A percentile compares a stretch with the other conserved stretches of the same genome.
Evolutionary conservation across 1,284 basidiomycete genomes (phyloP).

Genomic region (Microbotryomycetes sp.): DNA sequence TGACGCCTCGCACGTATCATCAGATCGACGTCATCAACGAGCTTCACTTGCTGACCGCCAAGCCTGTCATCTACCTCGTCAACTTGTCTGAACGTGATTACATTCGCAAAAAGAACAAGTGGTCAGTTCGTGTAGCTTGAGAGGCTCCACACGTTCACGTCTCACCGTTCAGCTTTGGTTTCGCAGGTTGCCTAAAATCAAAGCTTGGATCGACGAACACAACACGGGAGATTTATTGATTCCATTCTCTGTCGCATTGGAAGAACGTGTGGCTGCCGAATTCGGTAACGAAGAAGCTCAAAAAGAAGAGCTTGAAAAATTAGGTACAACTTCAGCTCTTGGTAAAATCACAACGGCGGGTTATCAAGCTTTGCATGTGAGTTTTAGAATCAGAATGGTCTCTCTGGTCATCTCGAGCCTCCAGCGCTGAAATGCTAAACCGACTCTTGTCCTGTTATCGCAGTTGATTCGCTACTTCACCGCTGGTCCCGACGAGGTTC

Average conservation of each 20-base stretch:
- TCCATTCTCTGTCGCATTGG: constrained; percentile 93
- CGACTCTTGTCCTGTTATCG: constrained; percentile 3
- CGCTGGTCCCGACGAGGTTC: constrained; percentile 90
- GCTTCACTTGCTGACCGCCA: constrained; percentile 87
- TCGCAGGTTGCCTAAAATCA: constrained; percentile 96
- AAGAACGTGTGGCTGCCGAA: constrained; percentile 76
- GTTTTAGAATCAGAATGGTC: constrained; percentile 37
- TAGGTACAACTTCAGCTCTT: constrained; percentile 64
- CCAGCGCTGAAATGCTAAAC: background rate
- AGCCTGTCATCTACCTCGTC: constrained; percentile 96
- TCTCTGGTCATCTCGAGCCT: background rate
- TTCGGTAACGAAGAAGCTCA: constrained; percentile 54
- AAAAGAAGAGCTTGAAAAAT: constrained; percentile 64
- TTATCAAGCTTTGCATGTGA: constrained; percentile 71
- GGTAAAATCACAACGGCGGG: constrained; percentile 90
- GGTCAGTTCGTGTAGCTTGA: constrained; percentile 54
- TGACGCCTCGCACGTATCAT: too few species aligned
- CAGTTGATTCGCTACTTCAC: constrained; percentile 94
- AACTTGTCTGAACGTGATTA: constrained; percentile 96
- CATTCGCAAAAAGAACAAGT: constrained; percentile 98
- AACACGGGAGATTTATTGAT: constrained; percentile 95
- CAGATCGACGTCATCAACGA: constrained; percentile 95
- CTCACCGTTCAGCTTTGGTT: background rate
- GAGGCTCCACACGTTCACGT: too few species aligned
- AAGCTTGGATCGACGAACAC: constrained; percentile 95